These are phyloP conservation scores for Emmonsia crescens DNA, from an alignment of 2,329 filamentous ascomycete genomes.

Conservation along the genomic window DNA sequence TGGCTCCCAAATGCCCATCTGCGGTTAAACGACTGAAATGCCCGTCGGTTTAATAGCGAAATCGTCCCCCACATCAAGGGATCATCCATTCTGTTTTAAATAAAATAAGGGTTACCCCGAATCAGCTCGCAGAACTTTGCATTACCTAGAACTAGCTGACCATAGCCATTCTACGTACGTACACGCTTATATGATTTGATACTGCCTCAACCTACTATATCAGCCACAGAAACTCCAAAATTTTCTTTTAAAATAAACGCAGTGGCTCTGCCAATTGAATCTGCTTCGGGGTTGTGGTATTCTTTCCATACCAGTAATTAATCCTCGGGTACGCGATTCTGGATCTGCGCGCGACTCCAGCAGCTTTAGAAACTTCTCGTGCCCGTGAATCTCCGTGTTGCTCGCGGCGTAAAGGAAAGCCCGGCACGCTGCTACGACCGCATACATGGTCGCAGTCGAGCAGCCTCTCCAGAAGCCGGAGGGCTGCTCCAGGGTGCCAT, in stretches of 20 bases:
- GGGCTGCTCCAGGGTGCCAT: constrained; percentile 33
- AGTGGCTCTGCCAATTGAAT: not conserved
- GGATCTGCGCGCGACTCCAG: constrained; percentile 63
- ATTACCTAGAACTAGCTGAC: constrained; percentile 10
- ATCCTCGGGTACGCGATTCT: constrained; percentile 56
- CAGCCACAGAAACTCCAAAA: constrained; percentile 8
- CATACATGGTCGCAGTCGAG: constrained; percentile 64
- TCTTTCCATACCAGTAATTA: constrained; percentile 60
- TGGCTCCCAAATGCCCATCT: constrained; percentile 87
- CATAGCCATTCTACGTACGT: constrained; percentile 39
- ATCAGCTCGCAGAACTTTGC: constrained; percentile 18
- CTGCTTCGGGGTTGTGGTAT: constrained; percentile 17
- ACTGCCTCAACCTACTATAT: constrained; percentile 40
- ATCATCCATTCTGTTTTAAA: constrained; percentile 64
- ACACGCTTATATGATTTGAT: constrained; percentile 83
- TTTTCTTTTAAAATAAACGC: not conserved
- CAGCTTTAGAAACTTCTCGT: constrained; percentile 62
- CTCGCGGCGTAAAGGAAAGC: constrained; percentile 67
- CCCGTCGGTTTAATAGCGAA: constrained; percentile 61
- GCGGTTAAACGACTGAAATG: constrained; percentile 54
- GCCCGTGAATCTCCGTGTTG: constrained; percentile 62
- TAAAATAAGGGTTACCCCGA: constrained; percentile 11
- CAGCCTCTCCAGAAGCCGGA: constrained; percentile 53
- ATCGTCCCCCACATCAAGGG: constrained; percentile 87
- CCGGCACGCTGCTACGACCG: constrained; percentile 59